phyloP scores from a whole-genome alignment of 495 filamentous ascomycete species.

The Tuber melanosporum region DNA sequence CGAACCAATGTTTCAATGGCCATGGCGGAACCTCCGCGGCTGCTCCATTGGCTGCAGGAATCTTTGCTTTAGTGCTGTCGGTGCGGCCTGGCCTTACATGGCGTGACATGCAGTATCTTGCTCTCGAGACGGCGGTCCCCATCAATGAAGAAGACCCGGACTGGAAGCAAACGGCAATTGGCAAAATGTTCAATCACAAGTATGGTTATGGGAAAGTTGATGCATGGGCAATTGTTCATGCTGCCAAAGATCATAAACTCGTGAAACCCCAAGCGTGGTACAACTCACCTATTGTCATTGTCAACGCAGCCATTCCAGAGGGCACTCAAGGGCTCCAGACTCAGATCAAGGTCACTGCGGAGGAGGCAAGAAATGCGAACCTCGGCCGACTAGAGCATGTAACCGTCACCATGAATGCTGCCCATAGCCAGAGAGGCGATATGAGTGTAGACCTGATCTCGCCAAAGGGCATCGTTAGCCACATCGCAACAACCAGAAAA shows the following conservation, averaged over 20 bases:
- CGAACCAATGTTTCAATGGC: conserved; percentile 62
- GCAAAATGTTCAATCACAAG: conserved; percentile 82
- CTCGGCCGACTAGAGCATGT: conserved; percentile 83
- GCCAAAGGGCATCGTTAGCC: conserved; percentile 71
- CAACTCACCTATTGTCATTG: conserved; percentile 84
- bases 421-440: conserved; percentile 79
- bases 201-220: conserved; percentile 96
- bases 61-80: conserved; percentile 85
- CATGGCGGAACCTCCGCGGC: conserved; percentile 98
- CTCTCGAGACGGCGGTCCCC: conserved; percentile 75
- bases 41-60: conserved; percentile 82
- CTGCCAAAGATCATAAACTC: conserved; percentile 72
- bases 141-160: conserved; percentile 66
- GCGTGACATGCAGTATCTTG: conserved; percentile 91
- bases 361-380: conserved; percentile 74
- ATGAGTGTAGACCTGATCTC: conserved; percentile 87
- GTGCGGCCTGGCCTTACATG: conserved; percentile 81
- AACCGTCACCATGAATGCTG: conserved; percentile 93
- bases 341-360: conserved; percentile 65
- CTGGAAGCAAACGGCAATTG: conserved; percentile 73
- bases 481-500: conserved; percentile 67
- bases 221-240: conserved; percentile 75
- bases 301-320: conserved; percentile 79
- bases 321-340: conserved; percentile 74
- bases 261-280: conserved; percentile 98